Percentiles rank a stretch among this genome's conserved stretches.
These are phyloP conservation scores for Monosporascus ibericus DNA, from an alignment of 2,329 filamentous ascomycete species.

Conservation along the genomic window DNA sequence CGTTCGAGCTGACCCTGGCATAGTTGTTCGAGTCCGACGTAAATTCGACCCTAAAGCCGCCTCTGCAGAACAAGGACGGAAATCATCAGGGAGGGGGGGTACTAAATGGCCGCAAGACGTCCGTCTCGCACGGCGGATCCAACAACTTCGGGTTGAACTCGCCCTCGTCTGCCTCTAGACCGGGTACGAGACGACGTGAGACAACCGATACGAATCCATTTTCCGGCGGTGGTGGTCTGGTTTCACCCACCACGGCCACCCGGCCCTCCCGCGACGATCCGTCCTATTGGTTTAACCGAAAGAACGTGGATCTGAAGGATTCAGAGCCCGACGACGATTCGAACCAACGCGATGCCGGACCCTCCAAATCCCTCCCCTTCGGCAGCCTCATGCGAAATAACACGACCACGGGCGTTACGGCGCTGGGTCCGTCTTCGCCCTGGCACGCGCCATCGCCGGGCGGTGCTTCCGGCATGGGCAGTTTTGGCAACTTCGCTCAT, in stretches of 20 bases:
- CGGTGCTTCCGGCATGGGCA: slow-evolving; percentile 66
- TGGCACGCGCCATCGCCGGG: slow-evolving; percentile 43
- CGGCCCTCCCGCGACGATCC: slow-evolving; percentile 59
- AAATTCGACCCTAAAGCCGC: slow-evolving; percentile 88
- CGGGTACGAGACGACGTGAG: slow-evolving; percentile 74
- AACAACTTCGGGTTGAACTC: slow-evolving; percentile 66
- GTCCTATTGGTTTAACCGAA: slow-evolving; percentile 52
- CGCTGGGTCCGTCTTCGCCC: slow-evolving; percentile 38
- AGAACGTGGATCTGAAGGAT: slow-evolving; percentile 48
- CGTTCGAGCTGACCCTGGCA: slow-evolving; percentile 20
- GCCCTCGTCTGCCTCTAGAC: slow-evolving; percentile 64
- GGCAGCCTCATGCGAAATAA: slow-evolving; percentile 48
- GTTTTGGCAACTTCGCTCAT: slow-evolving; percentile 87
- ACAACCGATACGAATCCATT: slow-evolving; percentile 65
- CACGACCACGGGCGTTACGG: slow-evolving; percentile 39
- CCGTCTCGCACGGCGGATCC: slow-evolving; percentile 65
- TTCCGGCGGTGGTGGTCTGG: slow-evolving; percentile 39
- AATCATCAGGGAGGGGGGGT: slow-evolving; percentile 48
- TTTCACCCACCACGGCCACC: slow-evolving; percentile 54
- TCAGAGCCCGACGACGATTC: slow-evolving; percentile 40
- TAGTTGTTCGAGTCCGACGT: slow-evolving; percentile 80
- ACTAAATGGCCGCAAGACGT: slow-evolving; percentile 70
- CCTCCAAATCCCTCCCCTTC: slow-evolving; percentile 31
- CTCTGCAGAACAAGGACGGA: slow-evolving; percentile 65
- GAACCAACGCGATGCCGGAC: slow-evolving; percentile 22